Conservation (phyloP, 1,284 basidiomycete genomes). For the Chalciporus sp. region DNA sequence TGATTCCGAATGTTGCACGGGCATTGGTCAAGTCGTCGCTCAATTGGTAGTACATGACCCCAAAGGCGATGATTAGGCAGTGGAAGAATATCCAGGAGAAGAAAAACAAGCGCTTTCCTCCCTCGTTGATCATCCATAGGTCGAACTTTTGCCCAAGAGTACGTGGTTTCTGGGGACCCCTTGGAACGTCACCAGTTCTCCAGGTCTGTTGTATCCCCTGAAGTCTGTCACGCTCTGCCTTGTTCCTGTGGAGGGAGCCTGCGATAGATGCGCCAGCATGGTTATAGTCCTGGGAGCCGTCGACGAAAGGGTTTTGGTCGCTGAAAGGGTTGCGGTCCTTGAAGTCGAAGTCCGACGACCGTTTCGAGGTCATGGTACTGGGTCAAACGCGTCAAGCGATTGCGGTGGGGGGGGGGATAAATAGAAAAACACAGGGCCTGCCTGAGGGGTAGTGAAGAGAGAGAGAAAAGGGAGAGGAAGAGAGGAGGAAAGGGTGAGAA, state of each 20-base stretch:
- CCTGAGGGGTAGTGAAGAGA: conserved; percentile 45
- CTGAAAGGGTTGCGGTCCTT: conserved; percentile 58
- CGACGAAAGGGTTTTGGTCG: conserved; percentile 50
- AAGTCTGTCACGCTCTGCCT: conserved; percentile 73
- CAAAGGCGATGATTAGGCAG: conserved; percentile 70
- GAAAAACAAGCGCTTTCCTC: conserved; percentile 77
- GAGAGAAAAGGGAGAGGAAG: conserved; percentile 38
- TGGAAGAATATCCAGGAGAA: conserved; percentile 77
- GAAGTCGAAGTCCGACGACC: conserved; percentile 71
- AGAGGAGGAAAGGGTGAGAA: conserved; percentile 18
- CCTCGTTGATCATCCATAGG: conserved; percentile 92
- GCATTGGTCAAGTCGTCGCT: conserved; percentile 77
- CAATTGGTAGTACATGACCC: conserved; percentile 73
- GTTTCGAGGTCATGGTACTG: conserved; percentile 42
- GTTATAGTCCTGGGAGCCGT: conserved; percentile 23
- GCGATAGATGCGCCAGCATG: conserved; percentile 18
- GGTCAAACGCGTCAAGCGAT: conserved; percentile 32
- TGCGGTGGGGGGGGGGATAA: conserved; percentile 35
- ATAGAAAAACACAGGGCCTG: conserved; percentile 42
- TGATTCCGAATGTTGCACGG: conserved; percentile 68
- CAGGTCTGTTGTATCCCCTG: conserved; percentile 74
- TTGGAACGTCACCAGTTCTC: conserved; percentile 37
- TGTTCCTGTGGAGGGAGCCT: conserved; percentile 70
- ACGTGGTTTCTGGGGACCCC: conserved; percentile 34
- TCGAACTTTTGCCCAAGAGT: conserved; percentile 51